phyloP scores from a whole-genome alignment of 331 rosid genomes.

The Quercus tomentella region DNA sequence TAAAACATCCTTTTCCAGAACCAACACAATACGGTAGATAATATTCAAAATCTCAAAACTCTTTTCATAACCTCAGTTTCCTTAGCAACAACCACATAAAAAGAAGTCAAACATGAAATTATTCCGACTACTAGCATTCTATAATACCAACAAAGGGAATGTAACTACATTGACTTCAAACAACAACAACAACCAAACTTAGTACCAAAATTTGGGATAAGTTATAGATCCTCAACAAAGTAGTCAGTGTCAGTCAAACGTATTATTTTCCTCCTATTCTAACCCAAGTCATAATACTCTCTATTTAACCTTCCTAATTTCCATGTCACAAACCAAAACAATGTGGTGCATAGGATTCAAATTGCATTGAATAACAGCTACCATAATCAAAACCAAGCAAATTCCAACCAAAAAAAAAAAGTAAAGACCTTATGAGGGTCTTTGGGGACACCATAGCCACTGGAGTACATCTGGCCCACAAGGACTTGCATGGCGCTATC shows the following conservation, averaged over 20 bases:
- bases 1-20: not conserved
- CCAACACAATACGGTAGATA: not conserved
- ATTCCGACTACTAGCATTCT: not conserved
- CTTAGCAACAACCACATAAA: not conserved
- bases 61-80: not conserved
- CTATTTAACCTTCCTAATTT: too few relatives aligned
- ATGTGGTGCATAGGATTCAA: not conserved
- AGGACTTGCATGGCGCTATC: slow-evolving; percentile 68
- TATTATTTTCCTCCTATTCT: too few relatives aligned
- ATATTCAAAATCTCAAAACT: not conserved
- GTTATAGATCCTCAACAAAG: too few relatives aligned
- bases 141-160: not conserved
- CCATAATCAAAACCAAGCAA: not conserved
- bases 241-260: too few relatives aligned
- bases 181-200: too few relatives aligned
- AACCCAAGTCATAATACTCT: too few relatives aligned
- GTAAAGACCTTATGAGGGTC: slow-evolving; percentile 54
- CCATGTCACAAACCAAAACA: not conserved
- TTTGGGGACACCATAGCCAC: slow-evolving; percentile 75
- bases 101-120: not conserved
- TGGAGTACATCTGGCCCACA: slow-evolving; percentile 74
- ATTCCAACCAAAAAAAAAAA: not conserved
- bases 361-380: not conserved
- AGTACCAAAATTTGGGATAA: too few relatives aligned
- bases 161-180: not conserved